These are phyloP conservation scores for Leishmania aethiopica DNA, from an alignment of 208 protist genomes.

Conservation along the genomic window DNA sequence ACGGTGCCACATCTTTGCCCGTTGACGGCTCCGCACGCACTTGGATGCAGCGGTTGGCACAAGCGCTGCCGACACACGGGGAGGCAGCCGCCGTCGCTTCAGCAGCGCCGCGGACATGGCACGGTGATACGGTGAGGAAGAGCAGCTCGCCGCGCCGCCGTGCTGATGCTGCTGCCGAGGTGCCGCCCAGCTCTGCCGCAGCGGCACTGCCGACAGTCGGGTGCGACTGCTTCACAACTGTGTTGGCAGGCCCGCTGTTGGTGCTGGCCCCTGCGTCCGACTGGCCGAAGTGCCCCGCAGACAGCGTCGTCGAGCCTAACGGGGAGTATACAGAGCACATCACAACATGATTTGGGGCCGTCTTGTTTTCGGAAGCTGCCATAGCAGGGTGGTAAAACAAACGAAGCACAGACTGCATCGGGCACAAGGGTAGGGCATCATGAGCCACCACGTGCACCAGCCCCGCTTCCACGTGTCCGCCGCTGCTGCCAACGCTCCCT, in stretches of 20 bases:
- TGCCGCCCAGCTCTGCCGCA: not conserved
- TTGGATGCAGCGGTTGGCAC: not conserved
- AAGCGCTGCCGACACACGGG: not conserved
- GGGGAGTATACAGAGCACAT: conserved; percentile 28
- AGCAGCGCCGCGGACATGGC: not conserved
- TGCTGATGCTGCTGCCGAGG: conserved; percentile 11
- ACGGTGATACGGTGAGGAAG: conserved; percentile 8
- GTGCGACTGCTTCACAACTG: conserved; percentile 3
- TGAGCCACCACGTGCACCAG: conserved; percentile 29
- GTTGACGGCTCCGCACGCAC: conserved; percentile 11
- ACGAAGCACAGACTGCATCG: conserved; percentile 26
- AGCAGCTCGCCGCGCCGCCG: conserved; percentile 20
- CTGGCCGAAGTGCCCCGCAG: not conserved
- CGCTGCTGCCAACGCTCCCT: not conserved
- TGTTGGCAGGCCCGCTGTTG: not conserved
- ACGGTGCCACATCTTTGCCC: conserved; percentile 36
- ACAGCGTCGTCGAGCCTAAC: not conserved
- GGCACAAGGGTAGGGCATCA: conserved; percentile 38
- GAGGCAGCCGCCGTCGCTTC: not conserved
- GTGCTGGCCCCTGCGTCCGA: not conserved
- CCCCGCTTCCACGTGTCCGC: not conserved
- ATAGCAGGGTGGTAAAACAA: conserved; percentile 32
- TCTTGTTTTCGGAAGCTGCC: not conserved
- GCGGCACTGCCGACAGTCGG: not conserved
- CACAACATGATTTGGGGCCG: conserved; percentile 15